Base-by-base conservation (phyloP, 164 flowering plant genomes). In the Vitis rupestris region DNA sequence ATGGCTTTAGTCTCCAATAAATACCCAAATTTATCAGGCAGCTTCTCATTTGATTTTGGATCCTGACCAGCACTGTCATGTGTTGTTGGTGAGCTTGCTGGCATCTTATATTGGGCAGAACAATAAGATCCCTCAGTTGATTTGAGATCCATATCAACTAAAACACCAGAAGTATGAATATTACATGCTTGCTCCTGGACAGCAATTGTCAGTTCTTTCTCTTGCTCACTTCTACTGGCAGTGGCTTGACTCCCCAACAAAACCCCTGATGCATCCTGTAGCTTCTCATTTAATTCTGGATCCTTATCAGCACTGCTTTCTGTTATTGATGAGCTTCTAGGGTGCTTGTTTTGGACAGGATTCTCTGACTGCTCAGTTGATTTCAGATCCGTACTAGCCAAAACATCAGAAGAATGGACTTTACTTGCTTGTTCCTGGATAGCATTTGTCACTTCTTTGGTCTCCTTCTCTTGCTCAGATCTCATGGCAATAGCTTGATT, bases 81-180 rank as follows among this genome's bases (percentile, higher is more conserved):
- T 37, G 19, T 44, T 56, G 58, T 29, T 48, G 67, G 53, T n/a
- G 63, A 13, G 31, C 13, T 54, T 31, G 70, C 15, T 11, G 59
- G 29, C 62, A 56, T 50, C 63, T 72, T 58, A 44, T 59, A 64
- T 17, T 74, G 71, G 10, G 50, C 50, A 51, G 60, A 49, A 63
- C 1, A 3, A 48, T 59, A 67, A 5, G 62, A 57, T n/a, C 62
- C 48, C 44, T 37, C 44, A 3, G 44, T 3, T 37, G 44, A 37
- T 37, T 37, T 37, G 7, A 37, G 44, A 37, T 37, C 44, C 4
- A 3, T 37, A 37, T 37, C 44, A 37, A 37, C 44, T 37, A 37
- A 37, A 37, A 37, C 44, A 37, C 44, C 44, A 37, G 44, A 37
- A 37, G 44, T 37, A 37, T 37, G 44, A 6, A 37, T 37, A 37